phyloP scores from a whole-genome alignment of 2,329 filamentous ascomycete species.

The Fonsecaea multimorphosa region DNA sequence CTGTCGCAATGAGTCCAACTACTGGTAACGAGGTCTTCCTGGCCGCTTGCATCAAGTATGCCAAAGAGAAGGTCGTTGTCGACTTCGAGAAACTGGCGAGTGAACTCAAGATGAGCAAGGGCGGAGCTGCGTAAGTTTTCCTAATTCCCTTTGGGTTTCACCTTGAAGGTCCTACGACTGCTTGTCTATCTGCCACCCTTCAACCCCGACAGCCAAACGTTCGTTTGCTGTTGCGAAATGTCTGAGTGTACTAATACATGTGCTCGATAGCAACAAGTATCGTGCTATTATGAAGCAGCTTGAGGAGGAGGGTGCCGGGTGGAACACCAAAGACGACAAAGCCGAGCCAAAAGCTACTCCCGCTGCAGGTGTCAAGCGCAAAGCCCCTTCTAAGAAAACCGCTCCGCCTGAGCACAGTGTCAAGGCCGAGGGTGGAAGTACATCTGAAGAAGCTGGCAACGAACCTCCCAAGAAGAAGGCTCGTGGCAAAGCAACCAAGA shows the following conservation, averaged over 20 bases:
- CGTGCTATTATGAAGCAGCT: constrained; percentile 35
- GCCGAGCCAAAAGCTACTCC: constrained; percentile 14
- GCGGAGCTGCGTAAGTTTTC: constrained; percentile 38
- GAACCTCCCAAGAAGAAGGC: constrained; percentile 33
- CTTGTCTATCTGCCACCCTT: background rate
- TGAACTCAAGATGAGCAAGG: constrained; percentile 34
- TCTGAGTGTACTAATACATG: background rate
- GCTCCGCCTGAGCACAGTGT: background rate
- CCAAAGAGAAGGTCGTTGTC: constrained; percentile 32
- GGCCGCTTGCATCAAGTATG: constrained; percentile 35
- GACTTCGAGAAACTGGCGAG: constrained; percentile 33
- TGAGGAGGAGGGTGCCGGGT: constrained; percentile 25
- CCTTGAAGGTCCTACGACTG: background rate
- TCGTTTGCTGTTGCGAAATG: background rate
- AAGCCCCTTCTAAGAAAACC: constrained; percentile 13
- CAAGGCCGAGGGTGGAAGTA: background rate
- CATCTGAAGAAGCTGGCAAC: constrained; percentile 3
- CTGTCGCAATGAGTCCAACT: background rate
- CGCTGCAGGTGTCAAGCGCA: constrained; percentile 31
- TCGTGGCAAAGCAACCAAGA: constrained; percentile 5
- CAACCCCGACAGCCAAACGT: background rate
- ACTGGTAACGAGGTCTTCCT: constrained; percentile 33
- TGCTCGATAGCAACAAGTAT: constrained; percentile 37
- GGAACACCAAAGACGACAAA: constrained; percentile 8
- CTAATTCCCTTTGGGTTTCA: background rate